Percentiles rank a stretch among this genome's conserved stretches.
Evolutionary conservation across 1,284 basidiomycete species (phyloP).

Genomic region (Cryptococcus deneoformans): DNA sequence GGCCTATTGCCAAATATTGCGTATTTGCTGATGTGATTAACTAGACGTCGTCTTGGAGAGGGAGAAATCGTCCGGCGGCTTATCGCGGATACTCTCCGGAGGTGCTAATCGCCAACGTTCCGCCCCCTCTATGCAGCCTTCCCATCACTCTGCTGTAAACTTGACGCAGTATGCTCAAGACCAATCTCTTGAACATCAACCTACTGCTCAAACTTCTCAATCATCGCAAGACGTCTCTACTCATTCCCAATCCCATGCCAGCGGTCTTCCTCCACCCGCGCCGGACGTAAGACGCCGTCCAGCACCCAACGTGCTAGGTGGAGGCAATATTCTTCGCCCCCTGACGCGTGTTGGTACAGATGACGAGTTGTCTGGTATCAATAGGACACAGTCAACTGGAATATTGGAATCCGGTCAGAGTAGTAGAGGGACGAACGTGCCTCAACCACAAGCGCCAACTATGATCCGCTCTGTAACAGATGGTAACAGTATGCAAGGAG

Average conservation of each 20-base stretch:
- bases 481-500: conserved; percentile 23
- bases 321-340: conserved; percentile 36
- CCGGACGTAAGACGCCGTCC: conserved; percentile 9
- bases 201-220: conserved; percentile 25
- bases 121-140: conserved; percentile 26
- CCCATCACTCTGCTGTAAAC: conserved; percentile 28
- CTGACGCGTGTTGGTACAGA: conserved; percentile 28
- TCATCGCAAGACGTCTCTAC: conserved; percentile 10
- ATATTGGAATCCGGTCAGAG: conserved; percentile 9
- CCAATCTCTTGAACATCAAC: conserved; percentile 21
- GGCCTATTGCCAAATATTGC: not conserved
- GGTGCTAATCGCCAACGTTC: conserved; percentile 18
- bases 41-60: conserved; percentile 44
- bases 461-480: conserved; percentile 38
- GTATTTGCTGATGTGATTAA: not conserved
- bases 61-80: conserved; percentile 38
- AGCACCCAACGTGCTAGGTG: conserved; percentile 30
- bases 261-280: conserved; percentile 7
- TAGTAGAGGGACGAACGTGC: not conserved
- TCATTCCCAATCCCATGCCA: conserved; percentile 7
- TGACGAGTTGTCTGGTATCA: conserved; percentile 1
- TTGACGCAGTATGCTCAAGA: conserved; percentile 23
- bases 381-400: conserved; percentile 25
- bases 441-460: conserved; percentile 16
- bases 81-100: conserved; percentile 1